These are phyloP conservation scores for Erodium trifolium DNA, from an alignment of 441 rosid species.

Conservation along the genomic window DNA sequence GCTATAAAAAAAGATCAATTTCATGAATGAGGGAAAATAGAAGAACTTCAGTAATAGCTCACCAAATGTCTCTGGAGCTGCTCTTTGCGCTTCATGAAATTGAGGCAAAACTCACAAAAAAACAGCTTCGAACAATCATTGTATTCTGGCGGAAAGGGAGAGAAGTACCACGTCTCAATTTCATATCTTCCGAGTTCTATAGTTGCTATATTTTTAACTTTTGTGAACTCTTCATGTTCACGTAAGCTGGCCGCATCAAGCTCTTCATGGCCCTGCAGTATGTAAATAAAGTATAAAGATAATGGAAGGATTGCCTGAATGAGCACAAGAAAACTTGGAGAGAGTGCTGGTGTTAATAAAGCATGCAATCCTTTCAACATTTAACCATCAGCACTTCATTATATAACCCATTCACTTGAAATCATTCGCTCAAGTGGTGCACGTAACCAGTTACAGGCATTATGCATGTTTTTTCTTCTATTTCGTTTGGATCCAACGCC, in stretches of 20 bases:
- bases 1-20: background rate
- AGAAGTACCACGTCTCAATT: constrained; percentile 99
- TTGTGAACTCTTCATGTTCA: constrained; percentile 96
- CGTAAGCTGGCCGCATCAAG: constrained; percentile 99
- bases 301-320: background rate
- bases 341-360: background rate
- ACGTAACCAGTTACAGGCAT: background rate
- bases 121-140: constrained; percentile 89
- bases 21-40: constrained; percentile 4
- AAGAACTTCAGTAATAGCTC: constrained; percentile 29
- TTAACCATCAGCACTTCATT: background rate
- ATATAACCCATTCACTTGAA: background rate
- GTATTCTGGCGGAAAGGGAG: constrained; percentile 97
- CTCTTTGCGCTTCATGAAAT: constrained; percentile 96
- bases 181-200: constrained; percentile 98
- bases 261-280: constrained; percentile 83
- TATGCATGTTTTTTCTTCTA: background rate
- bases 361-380: background rate
- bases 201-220: constrained; percentile 94
- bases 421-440: background rate
- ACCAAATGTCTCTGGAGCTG: constrained; percentile 99
- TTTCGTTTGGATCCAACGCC: background rate
- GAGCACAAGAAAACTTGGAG: background rate
- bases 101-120: constrained; percentile 98
- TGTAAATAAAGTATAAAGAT: background rate